Evolutionary conservation across 2,329 filamentous ascomycete species (phyloP).

Genomic region (Seiridium cupressi): DNA sequence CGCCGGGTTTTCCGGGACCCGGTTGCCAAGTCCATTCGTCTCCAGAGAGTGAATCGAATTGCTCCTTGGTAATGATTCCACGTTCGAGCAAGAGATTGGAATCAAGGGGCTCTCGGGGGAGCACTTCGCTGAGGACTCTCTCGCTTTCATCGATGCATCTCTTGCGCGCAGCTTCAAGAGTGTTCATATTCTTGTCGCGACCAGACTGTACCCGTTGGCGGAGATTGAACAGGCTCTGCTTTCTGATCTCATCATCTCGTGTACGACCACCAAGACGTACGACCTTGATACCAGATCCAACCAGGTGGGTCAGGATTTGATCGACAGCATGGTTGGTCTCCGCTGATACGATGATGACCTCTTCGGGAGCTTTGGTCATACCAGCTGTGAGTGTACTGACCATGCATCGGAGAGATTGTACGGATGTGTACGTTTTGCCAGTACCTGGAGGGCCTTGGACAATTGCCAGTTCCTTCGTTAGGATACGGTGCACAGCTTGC

Average conservation of each 20-base stretch:
- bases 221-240: conserved; percentile 65
- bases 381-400: conserved; percentile 50
- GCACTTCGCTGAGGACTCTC: conserved; percentile 37
- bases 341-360: conserved; percentile 73
- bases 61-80: conserved; percentile 59
- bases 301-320: conserved; percentile 68
- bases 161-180: conserved; percentile 24
- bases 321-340: conserved; percentile 92
- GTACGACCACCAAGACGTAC: conserved; percentile 65
- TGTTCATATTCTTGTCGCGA: conserved; percentile 20
- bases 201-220: conserved; percentile 29
- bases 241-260: conserved; percentile 62
- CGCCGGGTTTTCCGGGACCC: conserved; percentile 17
- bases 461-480: conserved; percentile 71
- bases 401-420: conserved; percentile 66
- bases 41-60: conserved; percentile 59
- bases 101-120: conserved; percentile 44
- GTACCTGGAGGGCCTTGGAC: conserved; percentile 75
- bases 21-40: conserved; percentile 32
- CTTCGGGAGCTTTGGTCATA: conserved; percentile 44
- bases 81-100: conserved; percentile 51
- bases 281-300: conserved; percentile 53
- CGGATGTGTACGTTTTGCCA: conserved; percentile 79
- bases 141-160: conserved; percentile 34
- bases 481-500: conserved; percentile 64